Conservation (phyloP, 768 basidiomycete species). For the Suillus spraguei region DNA sequence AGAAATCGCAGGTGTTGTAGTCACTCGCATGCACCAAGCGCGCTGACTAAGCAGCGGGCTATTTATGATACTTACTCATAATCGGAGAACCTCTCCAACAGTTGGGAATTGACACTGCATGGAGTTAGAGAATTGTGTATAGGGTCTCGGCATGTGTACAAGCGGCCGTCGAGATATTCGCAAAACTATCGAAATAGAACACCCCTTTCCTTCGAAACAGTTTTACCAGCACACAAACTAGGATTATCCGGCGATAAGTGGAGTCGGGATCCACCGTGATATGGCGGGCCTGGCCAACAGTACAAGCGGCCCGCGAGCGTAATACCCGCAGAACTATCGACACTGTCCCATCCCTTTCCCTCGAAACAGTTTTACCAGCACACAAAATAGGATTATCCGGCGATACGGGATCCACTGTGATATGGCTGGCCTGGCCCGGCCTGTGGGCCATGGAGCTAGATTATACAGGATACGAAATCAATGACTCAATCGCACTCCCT, state of each 20-base stretch:
- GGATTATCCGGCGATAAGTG: not conserved
- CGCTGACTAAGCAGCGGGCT: too few species aligned
- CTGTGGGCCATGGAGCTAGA: not conserved
- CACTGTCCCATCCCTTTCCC: not conserved
- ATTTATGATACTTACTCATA: too few species aligned
- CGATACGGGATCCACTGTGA: not conserved
- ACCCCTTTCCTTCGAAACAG: not conserved
- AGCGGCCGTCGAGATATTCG: not conserved
- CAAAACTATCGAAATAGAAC: not conserved
- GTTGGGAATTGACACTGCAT: too few species aligned
- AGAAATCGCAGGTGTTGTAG: too few species aligned
- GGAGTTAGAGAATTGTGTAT: not conserved
- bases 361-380: not conserved
- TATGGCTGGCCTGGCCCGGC: not conserved
- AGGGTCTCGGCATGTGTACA: not conserved
- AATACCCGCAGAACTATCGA: not conserved
- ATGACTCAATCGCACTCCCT: not conserved
- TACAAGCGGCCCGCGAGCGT: not conserved
- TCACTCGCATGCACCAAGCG: too few species aligned
- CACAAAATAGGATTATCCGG: not conserved
- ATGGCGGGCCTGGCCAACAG: not conserved
- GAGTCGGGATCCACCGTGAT: not conserved
- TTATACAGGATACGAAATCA: not conserved
- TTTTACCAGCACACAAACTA: not conserved
- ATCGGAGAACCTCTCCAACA: too few species aligned